phyloP scores from a whole-genome alignment of 2,329 filamentous ascomycete genomes.

The Xylaria sp. region DNA sequence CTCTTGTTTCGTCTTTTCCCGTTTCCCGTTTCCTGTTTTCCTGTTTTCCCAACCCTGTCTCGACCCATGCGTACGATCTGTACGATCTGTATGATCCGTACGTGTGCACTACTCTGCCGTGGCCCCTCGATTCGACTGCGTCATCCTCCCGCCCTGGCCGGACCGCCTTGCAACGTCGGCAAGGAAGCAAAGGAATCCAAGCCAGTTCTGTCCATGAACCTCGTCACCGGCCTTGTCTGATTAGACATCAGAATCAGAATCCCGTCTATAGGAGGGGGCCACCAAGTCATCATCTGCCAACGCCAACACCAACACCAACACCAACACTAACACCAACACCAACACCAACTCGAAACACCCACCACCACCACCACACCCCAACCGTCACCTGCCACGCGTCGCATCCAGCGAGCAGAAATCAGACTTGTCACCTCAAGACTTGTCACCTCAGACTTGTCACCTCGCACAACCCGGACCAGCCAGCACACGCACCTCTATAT shows the following conservation, averaged over 20 bases:
- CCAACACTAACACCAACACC: background rate
- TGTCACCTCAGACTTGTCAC: background rate
- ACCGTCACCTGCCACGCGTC: conserved; percentile 28
- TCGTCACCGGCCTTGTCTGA: background rate
- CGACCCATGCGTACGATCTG: conserved; percentile 15
- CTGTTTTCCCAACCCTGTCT: background rate
- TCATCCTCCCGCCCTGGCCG: conserved; percentile 1
- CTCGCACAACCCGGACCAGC: background rate
- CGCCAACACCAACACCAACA: conserved; percentile 3
- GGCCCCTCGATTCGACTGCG: conserved; percentile 13
- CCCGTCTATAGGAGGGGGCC: background rate
- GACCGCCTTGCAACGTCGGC: background rate
- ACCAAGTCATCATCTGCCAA: conserved; percentile 13
- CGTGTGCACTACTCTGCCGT: too few relatives aligned
- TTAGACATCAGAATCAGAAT: too few relatives aligned
- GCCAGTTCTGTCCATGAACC: background rate
- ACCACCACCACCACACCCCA: conserved; percentile 10
- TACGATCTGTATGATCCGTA: too few relatives aligned
- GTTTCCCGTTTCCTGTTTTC: background rate
- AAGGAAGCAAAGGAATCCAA: background rate
- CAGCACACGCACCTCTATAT: background rate
- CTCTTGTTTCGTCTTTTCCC: background rate
- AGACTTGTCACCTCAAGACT: background rate
- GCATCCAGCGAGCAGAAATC: background rate
- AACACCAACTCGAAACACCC: background rate